Evolutionary conservation across 176 grass and related monocot genomes (phyloP).

Genomic region (Alloteropsis semialata): DNA sequence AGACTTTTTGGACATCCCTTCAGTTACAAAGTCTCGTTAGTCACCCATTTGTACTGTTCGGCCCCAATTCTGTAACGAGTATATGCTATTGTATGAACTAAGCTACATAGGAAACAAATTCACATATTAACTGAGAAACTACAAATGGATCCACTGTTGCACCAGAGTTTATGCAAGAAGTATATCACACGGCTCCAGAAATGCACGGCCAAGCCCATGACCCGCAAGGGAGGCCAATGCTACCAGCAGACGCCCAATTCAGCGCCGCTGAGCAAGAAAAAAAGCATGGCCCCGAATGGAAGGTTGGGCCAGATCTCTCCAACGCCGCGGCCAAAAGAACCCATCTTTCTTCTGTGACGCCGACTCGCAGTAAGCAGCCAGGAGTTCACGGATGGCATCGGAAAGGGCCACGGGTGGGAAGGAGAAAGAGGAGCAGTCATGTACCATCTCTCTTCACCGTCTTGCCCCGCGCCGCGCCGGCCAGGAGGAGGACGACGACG

Average conservation of each 20-base stretch:
- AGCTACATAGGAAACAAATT: background rate
- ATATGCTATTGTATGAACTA: background rate
- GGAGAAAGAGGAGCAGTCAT: background rate
- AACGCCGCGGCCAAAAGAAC: background rate
- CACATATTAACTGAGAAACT: background rate
- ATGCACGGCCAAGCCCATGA: background rate
- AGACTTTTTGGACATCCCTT: background rate
- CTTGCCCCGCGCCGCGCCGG: constrained; percentile 50
- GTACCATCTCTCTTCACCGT: constrained; percentile 98
- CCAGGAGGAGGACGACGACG: constrained; percentile 48
- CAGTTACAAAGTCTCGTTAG: background rate
- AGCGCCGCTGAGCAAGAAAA: background rate
- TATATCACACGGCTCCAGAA: background rate
- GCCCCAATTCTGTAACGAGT: background rate
- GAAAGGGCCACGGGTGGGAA: background rate
- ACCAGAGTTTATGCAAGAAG: background rate
- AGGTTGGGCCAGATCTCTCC: constrained; percentile 38
- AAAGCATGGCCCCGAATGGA: background rate
- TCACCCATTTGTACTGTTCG: background rate
- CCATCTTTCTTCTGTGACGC: background rate
- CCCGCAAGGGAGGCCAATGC: background rate
- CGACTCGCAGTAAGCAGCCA: background rate
- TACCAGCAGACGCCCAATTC: background rate
- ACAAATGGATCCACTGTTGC: background rate
- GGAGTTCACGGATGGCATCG: constrained; percentile 4